Conservation (phyloP, 2,329 filamentous ascomycete species). For the Scedosporium aurantiacum region DNA sequence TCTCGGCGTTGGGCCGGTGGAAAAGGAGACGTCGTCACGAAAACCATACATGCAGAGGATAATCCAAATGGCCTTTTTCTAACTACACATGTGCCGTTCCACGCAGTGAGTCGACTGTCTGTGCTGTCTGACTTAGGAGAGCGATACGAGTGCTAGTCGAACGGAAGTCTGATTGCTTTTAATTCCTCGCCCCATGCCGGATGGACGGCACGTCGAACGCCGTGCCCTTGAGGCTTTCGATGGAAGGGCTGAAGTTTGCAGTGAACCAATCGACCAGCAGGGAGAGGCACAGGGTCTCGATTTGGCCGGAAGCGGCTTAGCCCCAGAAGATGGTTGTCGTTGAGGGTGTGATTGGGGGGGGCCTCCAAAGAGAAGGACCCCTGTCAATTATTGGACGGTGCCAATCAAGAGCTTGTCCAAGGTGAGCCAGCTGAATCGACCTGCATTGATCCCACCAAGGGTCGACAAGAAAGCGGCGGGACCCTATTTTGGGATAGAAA, state of each 20-base stretch:
- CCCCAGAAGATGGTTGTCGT: background rate
- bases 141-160: too few species aligned
- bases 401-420: background rate
- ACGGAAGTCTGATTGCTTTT: too few species aligned
- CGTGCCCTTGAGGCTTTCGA: too few species aligned
- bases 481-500: background rate
- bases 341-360: background rate
- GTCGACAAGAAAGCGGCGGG: background rate
- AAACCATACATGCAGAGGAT: slow-evolving; percentile 1
- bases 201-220: too few species aligned
- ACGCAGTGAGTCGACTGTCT: background rate
- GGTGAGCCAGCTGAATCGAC: background rate
- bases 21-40: slow-evolving; percentile 1
- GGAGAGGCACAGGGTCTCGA: background rate
- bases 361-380: background rate
- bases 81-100: background rate
- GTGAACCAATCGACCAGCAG: too few species aligned
- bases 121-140: too few species aligned
- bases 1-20: slow-evolving; percentile 1
- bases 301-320: background rate
- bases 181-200: too few species aligned
- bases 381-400: background rate
- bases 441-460: background rate
- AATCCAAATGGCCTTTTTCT: background rate
- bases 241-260: background rate